Base-by-base conservation (phyloP, 139 green algal species). In the Mesotaenium endlicherianum region DNA sequence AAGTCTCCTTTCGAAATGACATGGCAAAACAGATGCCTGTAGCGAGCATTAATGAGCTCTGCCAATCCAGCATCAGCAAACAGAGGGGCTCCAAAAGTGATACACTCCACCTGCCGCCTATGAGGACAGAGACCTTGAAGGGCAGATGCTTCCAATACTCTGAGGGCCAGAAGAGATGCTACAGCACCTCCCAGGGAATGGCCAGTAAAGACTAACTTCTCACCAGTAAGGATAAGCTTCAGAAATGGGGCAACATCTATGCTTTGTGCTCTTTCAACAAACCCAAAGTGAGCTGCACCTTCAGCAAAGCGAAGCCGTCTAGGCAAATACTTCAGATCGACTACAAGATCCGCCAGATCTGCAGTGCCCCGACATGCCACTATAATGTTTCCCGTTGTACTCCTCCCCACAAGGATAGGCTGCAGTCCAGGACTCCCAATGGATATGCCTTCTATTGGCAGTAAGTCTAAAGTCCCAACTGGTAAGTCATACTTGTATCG, bases 101-200 rank as follows among this genome's bases (percentile, higher is more conserved):
- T 77, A 38, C 69, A 75, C 60, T 85, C 38, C 16, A 85, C 60
- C 50, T 76, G 47, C 16, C 40, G 11, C 8, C 36, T 26, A 58
- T 79, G 60, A 36, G 74, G 41, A 26, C 74, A 81, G 14, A 44
- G 26, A 31, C 64, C 64, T 30, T 77, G 69, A 16, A 42, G 42
- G 41, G 42, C 60, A 1, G 76, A 50, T 16, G 49, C 78, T 39
- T 85, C 78, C 64, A 85, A 20, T 4, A 85, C 38, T 57, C 78
- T 57, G 5, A 85, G 50, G 14, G 78, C 40, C 20, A 85, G 64
- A 11, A 85, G 40, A 26, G 78, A 58, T 17, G 78, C 70, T 3
- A 85, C 78, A 3, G 78, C 78, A 26, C 78, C 78, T 11, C 78
- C 78, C 17, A 85, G 8, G 6, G 78, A 85, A 58, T 85, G 78